These are phyloP conservation scores for Penicillium lividum DNA, from an alignment of 495 filamentous ascomycete species.

Conservation along the genomic window DNA sequence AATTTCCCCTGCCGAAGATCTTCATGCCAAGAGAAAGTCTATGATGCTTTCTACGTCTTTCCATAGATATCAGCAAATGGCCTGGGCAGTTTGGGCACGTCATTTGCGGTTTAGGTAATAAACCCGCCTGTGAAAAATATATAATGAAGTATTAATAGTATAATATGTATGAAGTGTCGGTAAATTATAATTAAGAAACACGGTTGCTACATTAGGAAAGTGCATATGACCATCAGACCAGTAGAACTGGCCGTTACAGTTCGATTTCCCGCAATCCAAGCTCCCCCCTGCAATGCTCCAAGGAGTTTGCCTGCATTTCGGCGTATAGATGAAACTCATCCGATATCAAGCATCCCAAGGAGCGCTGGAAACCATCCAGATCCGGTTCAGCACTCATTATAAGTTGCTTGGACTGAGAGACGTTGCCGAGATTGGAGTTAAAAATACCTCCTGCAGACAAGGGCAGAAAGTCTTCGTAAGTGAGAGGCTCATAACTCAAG, in stretches of 20 bases:
- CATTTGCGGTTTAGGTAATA: neutral
- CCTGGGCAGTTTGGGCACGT: neutral
- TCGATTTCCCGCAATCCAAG: slow-evolving; percentile 21
- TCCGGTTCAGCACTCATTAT: slow-evolving; percentile 35
- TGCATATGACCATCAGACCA: neutral
- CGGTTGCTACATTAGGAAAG: neutral
- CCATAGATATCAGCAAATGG: too few species aligned
- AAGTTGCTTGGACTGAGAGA: slow-evolving; percentile 25
- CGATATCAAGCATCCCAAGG: slow-evolving; percentile 22
- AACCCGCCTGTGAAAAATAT: neutral
- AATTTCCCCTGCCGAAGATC: too few species aligned
- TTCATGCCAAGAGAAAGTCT: neutral
- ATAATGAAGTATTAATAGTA: neutral
- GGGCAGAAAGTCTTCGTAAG: slow-evolving; percentile 47
- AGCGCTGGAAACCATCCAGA: slow-evolving; percentile 34
- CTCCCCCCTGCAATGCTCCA: slow-evolving; percentile 24
- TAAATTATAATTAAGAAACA: neutral
- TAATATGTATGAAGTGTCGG: neutral
- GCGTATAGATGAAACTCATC: slow-evolving; percentile 36
- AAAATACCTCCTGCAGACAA: slow-evolving; percentile 47
- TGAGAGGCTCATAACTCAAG: slow-evolving; percentile 36
- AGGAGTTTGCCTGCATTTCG: slow-evolving; percentile 28
- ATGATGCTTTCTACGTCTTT: neutral
- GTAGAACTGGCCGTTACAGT: neutral
- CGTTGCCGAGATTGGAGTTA: slow-evolving; percentile 37